Evolutionary conservation across 352 stramenopile species (phyloP).

Genomic region (Pythium folliculosum): DNA sequence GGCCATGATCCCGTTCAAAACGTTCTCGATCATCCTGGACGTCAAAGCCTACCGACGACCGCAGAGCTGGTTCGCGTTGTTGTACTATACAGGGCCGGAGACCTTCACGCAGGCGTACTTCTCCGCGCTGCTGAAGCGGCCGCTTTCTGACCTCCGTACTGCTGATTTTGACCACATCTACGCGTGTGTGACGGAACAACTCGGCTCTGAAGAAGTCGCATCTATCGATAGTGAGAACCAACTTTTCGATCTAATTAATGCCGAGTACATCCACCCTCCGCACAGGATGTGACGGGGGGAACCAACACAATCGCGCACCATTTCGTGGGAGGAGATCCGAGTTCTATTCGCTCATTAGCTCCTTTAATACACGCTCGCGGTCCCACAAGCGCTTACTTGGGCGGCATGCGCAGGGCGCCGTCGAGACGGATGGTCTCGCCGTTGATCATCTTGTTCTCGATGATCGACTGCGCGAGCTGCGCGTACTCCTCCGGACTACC

Average conservation of each 20-base stretch:
- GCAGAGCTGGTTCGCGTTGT: conserved; percentile 64
- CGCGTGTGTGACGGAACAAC: conserved; percentile 29
- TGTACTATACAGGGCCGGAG: conserved; percentile 79
- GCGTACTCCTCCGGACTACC: conserved; percentile 96
- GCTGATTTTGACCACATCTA: conserved; percentile 66
- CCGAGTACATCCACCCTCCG: conserved; percentile 49
- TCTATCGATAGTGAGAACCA: conserved; percentile 59
- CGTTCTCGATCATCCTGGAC: conserved; percentile 54
- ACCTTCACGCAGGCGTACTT: conserved; percentile 54
- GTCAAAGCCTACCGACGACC: conserved; percentile 65
- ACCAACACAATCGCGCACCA: too few species aligned
- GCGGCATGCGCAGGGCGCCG: conserved; percentile 95
- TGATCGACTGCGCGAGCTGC: conserved; percentile 93
- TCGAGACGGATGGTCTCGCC: conserved; percentile 98
- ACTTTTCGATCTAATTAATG: conserved; percentile 50
- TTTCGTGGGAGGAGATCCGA: not conserved
- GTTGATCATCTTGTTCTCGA: conserved; percentile 99
- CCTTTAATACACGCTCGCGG: not conserved
- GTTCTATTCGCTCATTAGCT: not conserved
- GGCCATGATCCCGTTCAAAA: conserved; percentile 68
- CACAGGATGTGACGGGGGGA: conserved; percentile 38
- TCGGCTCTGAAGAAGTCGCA: conserved; percentile 37
- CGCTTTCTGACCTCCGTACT: conserved; percentile 46
- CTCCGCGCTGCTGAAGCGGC: conserved; percentile 37
- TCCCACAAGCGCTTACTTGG: conserved; percentile 52